Conservation (phyloP, 306 rosid species). For the Prunus padus region DNA sequence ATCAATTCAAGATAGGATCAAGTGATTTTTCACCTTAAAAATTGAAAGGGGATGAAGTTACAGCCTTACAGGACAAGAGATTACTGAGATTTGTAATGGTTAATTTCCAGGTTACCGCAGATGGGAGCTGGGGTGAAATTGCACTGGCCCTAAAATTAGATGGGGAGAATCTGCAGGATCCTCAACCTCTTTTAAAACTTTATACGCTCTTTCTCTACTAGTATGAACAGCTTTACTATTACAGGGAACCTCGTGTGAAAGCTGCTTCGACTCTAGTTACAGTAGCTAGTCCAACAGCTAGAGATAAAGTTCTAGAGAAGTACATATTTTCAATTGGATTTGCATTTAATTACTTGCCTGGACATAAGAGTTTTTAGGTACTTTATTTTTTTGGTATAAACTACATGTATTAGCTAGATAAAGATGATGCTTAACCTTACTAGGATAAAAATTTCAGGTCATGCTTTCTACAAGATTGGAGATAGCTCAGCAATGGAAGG, state of each 20-base stretch:
- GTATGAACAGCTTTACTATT: slow-evolving; percentile 36
- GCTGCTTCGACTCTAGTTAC: slow-evolving; percentile 12
- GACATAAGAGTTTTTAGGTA: not conserved
- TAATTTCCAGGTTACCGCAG: slow-evolving; percentile 28
- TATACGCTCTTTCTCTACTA: slow-evolving; percentile 30
- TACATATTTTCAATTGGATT: not conserved
- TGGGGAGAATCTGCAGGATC: slow-evolving; percentile 7
- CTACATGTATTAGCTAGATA: not conserved
- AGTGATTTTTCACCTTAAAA: not conserved
- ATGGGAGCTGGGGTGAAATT: slow-evolving; percentile 36
- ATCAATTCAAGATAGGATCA: not conserved
- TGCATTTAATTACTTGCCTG: not conserved
- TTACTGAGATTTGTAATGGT: not conserved
- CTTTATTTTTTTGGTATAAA: not conserved
- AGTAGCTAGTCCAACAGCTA: too few species aligned
- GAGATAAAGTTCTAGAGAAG: not conserved
- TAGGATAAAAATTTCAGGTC: slow-evolving; percentile 14
- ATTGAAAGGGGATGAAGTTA: not conserved
- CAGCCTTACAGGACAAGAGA: not conserved
- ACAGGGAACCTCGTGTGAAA: slow-evolving; percentile 26
- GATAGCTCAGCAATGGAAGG: slow-evolving; percentile 1
- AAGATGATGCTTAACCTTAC: not conserved
- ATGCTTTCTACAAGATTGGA: slow-evolving; percentile 8
- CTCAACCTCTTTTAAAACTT: slow-evolving; percentile 21
- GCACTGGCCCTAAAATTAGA: slow-evolving; percentile 25